These are phyloP conservation scores for Eimeria sp. DNA, from an alignment of 169 alveolate genomes.

Conservation along the genomic window DNA sequence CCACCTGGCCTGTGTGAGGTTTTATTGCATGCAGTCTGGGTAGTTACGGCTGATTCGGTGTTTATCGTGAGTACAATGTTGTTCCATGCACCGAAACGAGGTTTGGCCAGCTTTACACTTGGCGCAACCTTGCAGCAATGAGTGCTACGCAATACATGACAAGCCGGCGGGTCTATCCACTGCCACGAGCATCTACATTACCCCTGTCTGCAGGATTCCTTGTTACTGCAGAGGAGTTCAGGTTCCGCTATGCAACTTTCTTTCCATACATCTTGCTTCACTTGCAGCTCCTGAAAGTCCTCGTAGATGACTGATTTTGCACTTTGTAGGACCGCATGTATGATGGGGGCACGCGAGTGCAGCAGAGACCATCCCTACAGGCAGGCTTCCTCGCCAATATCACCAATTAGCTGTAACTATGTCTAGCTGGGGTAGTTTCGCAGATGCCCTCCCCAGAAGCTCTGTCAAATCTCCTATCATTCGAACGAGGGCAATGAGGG, in stretches of 20 bases:
- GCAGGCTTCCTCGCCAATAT: not conserved
- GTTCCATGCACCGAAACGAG: too few species aligned
- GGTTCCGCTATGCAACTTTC: not conserved
- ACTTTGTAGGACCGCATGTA: not conserved
- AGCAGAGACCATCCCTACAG: not conserved
- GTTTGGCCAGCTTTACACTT: too few species aligned
- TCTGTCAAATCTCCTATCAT: not conserved
- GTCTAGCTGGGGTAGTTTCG: not conserved
- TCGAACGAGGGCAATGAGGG: not conserved
- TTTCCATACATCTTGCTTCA: not conserved
- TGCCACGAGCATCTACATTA: too few species aligned
- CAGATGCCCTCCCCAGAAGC: not conserved
- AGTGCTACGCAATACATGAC: too few species aligned
- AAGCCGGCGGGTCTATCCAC: too few species aligned
- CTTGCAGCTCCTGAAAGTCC: not conserved
- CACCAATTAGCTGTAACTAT: not conserved
- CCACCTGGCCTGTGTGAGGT: too few species aligned
- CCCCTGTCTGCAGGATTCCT: too few species aligned
- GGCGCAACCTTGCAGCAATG: too few species aligned
- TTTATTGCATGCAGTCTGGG: too few species aligned
- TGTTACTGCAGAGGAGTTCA: not conserved
- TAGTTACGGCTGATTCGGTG: too few species aligned
- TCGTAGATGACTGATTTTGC: not conserved
- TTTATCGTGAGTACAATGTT: too few species aligned
- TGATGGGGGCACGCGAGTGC: not conserved